Evolutionary conservation across 1,284 basidiomycete genomes (phyloP), one percentile per base, ranked within the genome.

Genomic region (Singerocomus inundabilis): DNA sequence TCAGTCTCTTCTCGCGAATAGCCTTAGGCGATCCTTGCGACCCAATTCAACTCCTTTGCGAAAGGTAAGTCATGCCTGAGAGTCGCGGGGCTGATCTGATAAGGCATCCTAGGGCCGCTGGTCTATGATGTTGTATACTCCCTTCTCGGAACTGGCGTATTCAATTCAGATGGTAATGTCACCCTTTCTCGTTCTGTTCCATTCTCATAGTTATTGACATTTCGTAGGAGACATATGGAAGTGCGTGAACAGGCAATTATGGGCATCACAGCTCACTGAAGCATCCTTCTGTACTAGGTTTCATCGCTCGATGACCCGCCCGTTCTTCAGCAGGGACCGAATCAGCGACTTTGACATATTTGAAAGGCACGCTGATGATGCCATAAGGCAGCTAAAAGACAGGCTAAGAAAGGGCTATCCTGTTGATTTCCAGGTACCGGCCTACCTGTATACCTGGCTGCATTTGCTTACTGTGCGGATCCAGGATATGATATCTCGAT

Each of bases 101-200:
- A 55, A 13, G 46, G 29, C 32, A 21, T 36, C 30, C 6, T 51
- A 66, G 57, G 62, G n/a, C 51, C 55, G 13, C 21, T 57, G 15
- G 51, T 56, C n/a, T 54, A 57, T 21, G 58, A 64, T 6, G 63
- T 61, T 38, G 50, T 72, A 30, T 51, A 58, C 28, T 67, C 71
- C 3, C 54, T 81, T 15, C 67, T 81, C 12, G 79, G 79, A 43
- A 73, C 73, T 30, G 82, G 81, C 0, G 78, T 83, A 1, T 83
- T 84, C 57, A 83, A 83, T 52, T 74, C 78, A 1, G 81, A 84
- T 56, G 81, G 81, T 75, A 50, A 57, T 52, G 5, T 9, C 28
- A 2, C 24, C 9, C 40, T 30, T 29, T 37, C 24, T 39, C 37
- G 24, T 35, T 33, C 13, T 39, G 26, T 33, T 29, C 25, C 21